phyloP scores from a whole-genome alignment of 306 rosid species.

The Cucumis sativus region Cucumber_9930_V3 NC_026659.2:21790501-21791000 shows the following conservation, averaged over 20 bases:
- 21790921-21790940: too few relatives aligned
- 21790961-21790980: too few relatives aligned
- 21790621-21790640: conserved; percentile 1
- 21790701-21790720: neutral
- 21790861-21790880: neutral
- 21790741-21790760: neutral
- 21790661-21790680: neutral
- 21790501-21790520: neutral
- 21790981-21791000: too few relatives aligned
- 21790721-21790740: neutral
- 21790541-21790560: neutral
- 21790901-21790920: too few relatives aligned
- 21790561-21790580: neutral
- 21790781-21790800: neutral
- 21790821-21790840: neutral
- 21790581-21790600: neutral
- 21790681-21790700: neutral
- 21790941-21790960: too few relatives aligned
- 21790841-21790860: neutral
- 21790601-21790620: neutral
- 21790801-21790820: neutral
- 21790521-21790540: neutral
- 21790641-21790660: neutral
- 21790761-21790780: too few relatives aligned
- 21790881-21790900: too few relatives aligned